phyloP scores from a whole-genome alignment of 331 rosid genomes.

The Pyracantha coccinea region DNA sequence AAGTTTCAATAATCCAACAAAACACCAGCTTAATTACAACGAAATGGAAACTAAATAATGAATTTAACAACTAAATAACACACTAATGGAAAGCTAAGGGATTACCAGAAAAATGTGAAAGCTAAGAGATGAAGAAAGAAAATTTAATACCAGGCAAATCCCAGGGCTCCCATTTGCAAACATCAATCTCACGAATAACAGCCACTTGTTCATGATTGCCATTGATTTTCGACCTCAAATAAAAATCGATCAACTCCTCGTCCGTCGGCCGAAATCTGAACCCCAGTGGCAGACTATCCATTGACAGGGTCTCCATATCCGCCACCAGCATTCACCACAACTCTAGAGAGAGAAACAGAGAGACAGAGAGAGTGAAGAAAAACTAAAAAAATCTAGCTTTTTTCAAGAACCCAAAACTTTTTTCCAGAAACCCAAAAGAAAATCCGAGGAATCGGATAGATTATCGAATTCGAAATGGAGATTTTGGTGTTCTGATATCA shows the following conservation, averaged over 20 bases:
- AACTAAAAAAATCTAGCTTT: neutral
- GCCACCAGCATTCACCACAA: neutral
- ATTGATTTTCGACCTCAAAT: constrained; percentile 70
- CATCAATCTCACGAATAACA: constrained; percentile 88
- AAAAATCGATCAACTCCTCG: constrained; percentile 70
- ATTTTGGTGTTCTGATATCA: neutral
- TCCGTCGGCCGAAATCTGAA: constrained; percentile 89
- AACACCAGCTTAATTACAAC: too few species aligned
- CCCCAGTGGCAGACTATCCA: constrained; percentile 66
- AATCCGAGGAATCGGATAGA: constrained; percentile 24
- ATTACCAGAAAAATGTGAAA: neutral
- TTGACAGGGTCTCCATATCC: constrained; percentile 35
- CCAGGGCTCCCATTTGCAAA: constrained; percentile 96
- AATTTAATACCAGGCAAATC: constrained; percentile 69
- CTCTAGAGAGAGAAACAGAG: neutral
- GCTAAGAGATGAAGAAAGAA: neutral
- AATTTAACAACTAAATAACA: too few species aligned
- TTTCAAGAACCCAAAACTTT: neutral
- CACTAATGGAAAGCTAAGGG: too few species aligned
- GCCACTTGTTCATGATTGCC: constrained; percentile 54
- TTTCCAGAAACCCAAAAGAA: neutral
- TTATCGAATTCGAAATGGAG: constrained; percentile 2
- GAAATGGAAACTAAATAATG: too few species aligned
- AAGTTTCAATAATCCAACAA: too few species aligned
- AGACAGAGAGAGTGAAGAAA: neutral